A percentile compares a stretch with the other conserved stretches of the same genome.
Conservation (phyloP, 1,284 basidiomycete species). For the Hortiboletus rubellus region DNA sequence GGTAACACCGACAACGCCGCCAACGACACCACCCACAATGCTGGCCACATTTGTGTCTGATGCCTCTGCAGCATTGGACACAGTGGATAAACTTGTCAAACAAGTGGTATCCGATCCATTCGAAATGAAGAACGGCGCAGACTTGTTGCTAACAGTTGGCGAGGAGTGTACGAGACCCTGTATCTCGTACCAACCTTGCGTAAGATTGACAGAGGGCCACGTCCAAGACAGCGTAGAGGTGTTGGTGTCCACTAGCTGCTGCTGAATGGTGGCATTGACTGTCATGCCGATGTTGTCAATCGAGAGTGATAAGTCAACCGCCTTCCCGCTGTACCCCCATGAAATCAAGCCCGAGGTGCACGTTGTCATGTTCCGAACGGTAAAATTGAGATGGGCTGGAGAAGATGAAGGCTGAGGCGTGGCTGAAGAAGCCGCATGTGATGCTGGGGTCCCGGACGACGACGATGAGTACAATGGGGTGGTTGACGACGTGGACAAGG, state of each 20-base stretch:
- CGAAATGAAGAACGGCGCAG: conserved; percentile 41
- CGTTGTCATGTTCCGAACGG: conserved; percentile 33
- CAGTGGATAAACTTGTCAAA: conserved; percentile 24
- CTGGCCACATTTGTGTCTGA: conserved; percentile 36
- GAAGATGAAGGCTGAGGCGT: conserved; percentile 26
- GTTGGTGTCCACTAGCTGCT: conserved; percentile 23
- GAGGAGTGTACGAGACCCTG: conserved; percentile 20
- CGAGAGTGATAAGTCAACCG: conserved; percentile 27
- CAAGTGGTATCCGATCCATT: conserved; percentile 43
- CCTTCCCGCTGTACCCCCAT: conserved; percentile 41
- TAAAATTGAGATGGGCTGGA: conserved; percentile 25
- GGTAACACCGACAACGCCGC: conserved; percentile 35
- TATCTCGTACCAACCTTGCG: conserved; percentile 45
- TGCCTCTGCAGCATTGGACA: neutral
- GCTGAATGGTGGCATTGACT: conserved; percentile 2
- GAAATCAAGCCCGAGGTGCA: conserved; percentile 39
- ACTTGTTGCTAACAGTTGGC: conserved; percentile 15
- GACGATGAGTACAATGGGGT: conserved; percentile 2
- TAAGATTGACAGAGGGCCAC: conserved; percentile 41
- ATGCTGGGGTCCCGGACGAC: conserved; percentile 6
- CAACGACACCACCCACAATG: conserved; percentile 46
- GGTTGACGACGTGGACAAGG: neutral
- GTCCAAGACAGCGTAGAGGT: conserved; percentile 21
- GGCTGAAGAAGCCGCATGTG: conserved; percentile 16
- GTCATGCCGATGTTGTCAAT: conserved; percentile 39